phyloP scores from a whole-genome alignment of 805 yeast species.

The Ogataea saltuana region DNA sequence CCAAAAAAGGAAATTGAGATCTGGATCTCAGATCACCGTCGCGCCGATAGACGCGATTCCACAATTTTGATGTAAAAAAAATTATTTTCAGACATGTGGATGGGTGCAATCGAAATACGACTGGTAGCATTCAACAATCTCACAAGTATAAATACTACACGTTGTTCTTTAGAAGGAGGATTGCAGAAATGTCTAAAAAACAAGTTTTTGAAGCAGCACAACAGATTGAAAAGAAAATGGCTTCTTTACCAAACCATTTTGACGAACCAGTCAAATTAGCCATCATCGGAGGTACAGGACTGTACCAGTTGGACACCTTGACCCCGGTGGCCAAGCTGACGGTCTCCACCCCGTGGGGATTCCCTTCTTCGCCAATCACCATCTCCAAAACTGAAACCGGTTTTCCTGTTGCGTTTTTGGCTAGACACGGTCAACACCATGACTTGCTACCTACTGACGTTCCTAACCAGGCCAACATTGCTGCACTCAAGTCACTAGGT shows the following conservation, averaged over 20 bases:
- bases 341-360: conserved; percentile 95
- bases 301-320: conserved; percentile 79
- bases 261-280: conserved; percentile 75
- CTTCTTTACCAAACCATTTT: conserved; percentile 37
- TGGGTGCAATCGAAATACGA: no score
- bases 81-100: background rate
- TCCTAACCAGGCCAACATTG: conserved; percentile 91
- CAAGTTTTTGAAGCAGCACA: conserved; percentile 6
- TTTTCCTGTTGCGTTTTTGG: conserved; percentile 87
- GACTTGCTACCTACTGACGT: conserved; percentile 89
- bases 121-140: no score
- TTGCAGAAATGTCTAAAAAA: conserved; percentile 5
- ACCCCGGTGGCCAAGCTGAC: conserved; percentile 83
- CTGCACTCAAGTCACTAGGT: conserved; percentile 87
- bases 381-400: conserved; percentile 76
- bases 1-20: background rate
- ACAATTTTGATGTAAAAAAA: background rate
- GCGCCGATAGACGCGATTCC: background rate
- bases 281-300: conserved; percentile 97
- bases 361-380: conserved; percentile 91
- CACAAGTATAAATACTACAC: no score
- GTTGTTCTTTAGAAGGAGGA: no score
- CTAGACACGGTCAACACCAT: conserved; percentile 92
- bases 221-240: conserved; percentile 3
- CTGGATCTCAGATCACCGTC: background rate